phyloP scores from a whole-genome alignment of 345 rosid species.

The Salix udensis region DNA sequence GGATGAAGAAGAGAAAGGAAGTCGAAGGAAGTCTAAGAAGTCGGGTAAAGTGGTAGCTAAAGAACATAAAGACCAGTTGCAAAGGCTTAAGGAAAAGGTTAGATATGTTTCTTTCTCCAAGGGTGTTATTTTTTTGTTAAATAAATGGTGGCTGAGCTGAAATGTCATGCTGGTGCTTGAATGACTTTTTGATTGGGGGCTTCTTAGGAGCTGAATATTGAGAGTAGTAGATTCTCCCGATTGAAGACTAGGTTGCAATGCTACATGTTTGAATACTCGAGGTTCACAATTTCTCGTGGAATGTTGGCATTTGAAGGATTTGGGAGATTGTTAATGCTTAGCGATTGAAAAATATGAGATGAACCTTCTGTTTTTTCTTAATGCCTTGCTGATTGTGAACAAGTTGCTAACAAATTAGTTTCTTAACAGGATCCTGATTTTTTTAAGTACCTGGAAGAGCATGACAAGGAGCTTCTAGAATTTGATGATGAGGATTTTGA shows the following conservation, averaged over 20 bases:
- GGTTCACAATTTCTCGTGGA: background rate
- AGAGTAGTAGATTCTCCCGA: background rate
- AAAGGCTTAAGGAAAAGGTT: slow-evolving; percentile 69
- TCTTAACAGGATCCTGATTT: slow-evolving; percentile 80
- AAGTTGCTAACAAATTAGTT: background rate
- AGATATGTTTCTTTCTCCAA: background rate
- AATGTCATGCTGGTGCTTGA: background rate
- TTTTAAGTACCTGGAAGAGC: slow-evolving; percentile 66
- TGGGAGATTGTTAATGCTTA: background rate
- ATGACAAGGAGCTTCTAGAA: slow-evolving; percentile 66
- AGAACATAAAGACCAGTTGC: slow-evolving; percentile 73
- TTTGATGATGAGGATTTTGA: slow-evolving; percentile 71
- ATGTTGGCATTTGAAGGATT: background rate
- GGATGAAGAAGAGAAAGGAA: background rate
- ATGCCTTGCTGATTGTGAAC: background rate
- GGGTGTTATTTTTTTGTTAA: background rate
- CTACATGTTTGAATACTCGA: background rate
- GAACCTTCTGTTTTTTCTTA: background rate
- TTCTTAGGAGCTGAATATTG: background rate
- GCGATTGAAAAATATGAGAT: background rate
- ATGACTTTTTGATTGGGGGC: background rate
- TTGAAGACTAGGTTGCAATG: background rate
- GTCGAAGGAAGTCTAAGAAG: slow-evolving; percentile 13
- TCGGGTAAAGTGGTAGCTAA: slow-evolving; percentile 43
- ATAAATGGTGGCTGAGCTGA: background rate